phyloP scores from a whole-genome alignment of 208 protist species.

The Trichomonas gallinae region DNA sequence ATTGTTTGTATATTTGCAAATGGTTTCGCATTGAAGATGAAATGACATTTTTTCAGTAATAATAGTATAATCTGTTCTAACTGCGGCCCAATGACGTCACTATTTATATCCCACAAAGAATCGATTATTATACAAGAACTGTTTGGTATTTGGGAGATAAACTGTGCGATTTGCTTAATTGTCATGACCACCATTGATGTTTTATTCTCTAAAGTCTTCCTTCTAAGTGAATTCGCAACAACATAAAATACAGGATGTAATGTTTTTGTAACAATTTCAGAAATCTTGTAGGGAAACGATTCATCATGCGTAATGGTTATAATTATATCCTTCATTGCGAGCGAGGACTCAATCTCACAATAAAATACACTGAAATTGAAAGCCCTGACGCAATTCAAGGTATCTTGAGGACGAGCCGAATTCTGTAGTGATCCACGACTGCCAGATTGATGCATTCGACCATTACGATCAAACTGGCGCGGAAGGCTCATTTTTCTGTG shows the following conservation, averaged over 20 bases:
- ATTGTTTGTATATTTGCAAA: background rate
- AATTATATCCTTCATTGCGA: background rate
- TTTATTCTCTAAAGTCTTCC: background rate
- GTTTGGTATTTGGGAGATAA: background rate
- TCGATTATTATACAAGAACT: background rate
- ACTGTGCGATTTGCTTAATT: background rate
- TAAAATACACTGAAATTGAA: background rate
- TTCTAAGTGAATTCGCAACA: background rate
- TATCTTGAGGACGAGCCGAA: background rate
- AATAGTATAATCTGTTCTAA: background rate
- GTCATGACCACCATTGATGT: background rate
- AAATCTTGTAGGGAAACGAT: background rate
- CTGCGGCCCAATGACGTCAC: background rate
- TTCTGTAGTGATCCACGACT: background rate
- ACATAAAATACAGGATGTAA: background rate
- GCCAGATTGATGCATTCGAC: background rate
- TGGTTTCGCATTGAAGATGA: background rate
- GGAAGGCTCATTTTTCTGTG: background rate
- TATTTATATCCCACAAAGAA: background rate
- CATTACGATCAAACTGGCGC: background rate
- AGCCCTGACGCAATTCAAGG: background rate
- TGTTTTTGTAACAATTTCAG: background rate
- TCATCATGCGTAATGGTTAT: background rate
- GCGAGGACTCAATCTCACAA: background rate
- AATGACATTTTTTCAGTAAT: background rate